Conservation (phyloP, 768 basidiomycete genomes). For the Mrakia gelida region DNA sequence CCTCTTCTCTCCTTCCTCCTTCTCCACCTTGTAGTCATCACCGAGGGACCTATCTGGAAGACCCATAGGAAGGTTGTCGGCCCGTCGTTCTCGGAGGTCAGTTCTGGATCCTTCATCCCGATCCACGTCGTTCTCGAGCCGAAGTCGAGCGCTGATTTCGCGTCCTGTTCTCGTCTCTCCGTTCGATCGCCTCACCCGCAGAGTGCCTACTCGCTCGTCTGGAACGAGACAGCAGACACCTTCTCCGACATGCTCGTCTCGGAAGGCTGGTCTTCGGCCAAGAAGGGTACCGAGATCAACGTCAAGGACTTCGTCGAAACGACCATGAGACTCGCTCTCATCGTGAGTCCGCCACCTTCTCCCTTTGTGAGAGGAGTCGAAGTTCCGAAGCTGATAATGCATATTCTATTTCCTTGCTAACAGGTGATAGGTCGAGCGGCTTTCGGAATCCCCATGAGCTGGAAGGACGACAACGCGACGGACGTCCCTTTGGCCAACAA, state of each 20-base stretch:
- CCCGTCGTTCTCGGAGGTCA: constrained; percentile 63
- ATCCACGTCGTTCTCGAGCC: neutral
- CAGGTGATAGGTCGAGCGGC: constrained; percentile 17
- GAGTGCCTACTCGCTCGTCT: constrained; percentile 16
- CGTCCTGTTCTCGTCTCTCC: neutral
- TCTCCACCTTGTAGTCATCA: constrained; percentile 49
- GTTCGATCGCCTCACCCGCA: neutral
- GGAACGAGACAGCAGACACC: neutral
- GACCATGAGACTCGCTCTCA: constrained; percentile 16
- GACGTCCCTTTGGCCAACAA: neutral
- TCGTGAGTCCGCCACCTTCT: neutral
- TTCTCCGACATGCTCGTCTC: constrained; percentile 18
- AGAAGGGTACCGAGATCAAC: constrained; percentile 8
- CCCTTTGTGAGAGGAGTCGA: neutral
- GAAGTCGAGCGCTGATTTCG: neutral
- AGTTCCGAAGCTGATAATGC: no score
- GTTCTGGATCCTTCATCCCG: neutral
- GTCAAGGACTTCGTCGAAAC: constrained; percentile 11
- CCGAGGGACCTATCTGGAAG: constrained; percentile 64
- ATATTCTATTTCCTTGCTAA: no score
- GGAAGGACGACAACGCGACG: neutral
- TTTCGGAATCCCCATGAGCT: constrained; percentile 17
- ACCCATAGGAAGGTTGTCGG: constrained; percentile 59
- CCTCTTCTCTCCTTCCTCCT: neutral
- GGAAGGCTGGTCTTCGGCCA: neutral